Base-by-base conservation (phyloP, 768 basidiomycete genomes). In the Plicaturopsis crispa region DNA sequence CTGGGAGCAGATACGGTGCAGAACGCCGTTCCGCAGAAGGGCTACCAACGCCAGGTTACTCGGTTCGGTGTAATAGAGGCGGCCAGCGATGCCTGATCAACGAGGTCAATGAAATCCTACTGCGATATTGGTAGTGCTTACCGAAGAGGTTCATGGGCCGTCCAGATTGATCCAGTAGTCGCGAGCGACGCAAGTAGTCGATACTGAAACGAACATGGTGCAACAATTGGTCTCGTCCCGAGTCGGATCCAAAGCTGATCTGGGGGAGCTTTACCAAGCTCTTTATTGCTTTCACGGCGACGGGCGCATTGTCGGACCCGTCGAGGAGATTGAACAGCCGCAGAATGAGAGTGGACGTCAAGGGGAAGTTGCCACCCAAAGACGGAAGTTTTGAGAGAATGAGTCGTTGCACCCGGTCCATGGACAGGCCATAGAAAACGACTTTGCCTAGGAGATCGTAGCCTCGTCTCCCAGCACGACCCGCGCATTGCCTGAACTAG, bases 401-500 rank as follows among this genome's bases (percentile, higher is more conserved):
- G 18, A 86, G 59, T 19, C 80, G 72, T 44, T 80, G 73, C 3
- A 81, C 72, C 28, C 79, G 67, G 41, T 78, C 73, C 51, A 79
- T 66, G 3, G 79, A 57, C 5, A 85, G 51, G 17, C 80, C 82
- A 48, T 80, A 83, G 60, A 86, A 85, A 2, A 85, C 64, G 26
- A 84, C 81, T 37, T 79, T 80, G 5, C 83, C 82, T 1, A 79
- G 62, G 5, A 78, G 66, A 48, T 84, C 81, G 42, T 68, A 83
- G 2, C 82, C 83, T 49, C 83, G 70, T 31, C 83, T 71, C 41
- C 83, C 82, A 28, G 82, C 82, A 53, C 82, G 70, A 39, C 83
- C 83, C 32, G 79, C 72, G 42, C 80, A 81, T 66, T 84, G 82
- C 8, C 83, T 75, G 52, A 79, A 84, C 78, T 80, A 47, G 0